A percentile compares a stretch with the other conserved stretches of the same genome.
Conservation (phyloP, 2,329 filamentous ascomycete species). For the Myriangium duriaei region DNA sequence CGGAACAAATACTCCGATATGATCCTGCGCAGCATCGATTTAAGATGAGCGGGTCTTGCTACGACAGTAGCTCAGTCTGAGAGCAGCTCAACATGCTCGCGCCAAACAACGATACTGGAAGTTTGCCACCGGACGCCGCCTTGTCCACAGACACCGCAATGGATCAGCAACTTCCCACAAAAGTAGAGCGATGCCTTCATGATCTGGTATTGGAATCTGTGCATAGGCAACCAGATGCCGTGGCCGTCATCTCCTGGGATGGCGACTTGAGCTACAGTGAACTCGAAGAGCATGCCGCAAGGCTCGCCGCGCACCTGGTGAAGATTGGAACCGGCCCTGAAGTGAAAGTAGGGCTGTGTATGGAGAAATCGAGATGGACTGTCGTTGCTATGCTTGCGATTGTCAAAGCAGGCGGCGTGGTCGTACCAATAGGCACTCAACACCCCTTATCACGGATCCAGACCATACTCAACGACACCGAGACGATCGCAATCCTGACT, state of each 20-base stretch:
- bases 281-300: constrained; percentile 14
- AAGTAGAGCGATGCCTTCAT: constrained; percentile 12
- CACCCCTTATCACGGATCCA: constrained; percentile 18
- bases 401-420: constrained; percentile 21
- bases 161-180: not conserved
- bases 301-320: constrained; percentile 12
- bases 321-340: constrained; percentile 11
- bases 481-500: constrained; percentile 10
- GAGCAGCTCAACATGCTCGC: no score
- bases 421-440: constrained; percentile 18
- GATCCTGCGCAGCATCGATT: no score
- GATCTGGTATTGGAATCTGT: constrained; percentile 14
- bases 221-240: constrained; percentile 12
- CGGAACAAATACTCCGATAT: no score
- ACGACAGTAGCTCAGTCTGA: no score
- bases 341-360: constrained; percentile 15
- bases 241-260: constrained; percentile 19
- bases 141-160: no score
- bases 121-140: no score
- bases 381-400: constrained; percentile 17
- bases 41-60: no score
- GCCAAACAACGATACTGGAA: no score
- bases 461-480: constrained; percentile 17
- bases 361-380: constrained; percentile 19
- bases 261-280: constrained; percentile 17